A percentile compares a stretch with the other conserved stretches of the same genome.
phyloP scores from a whole-genome alignment of 176 grass and related monocot species.

The Oryza nivara region DNA sequence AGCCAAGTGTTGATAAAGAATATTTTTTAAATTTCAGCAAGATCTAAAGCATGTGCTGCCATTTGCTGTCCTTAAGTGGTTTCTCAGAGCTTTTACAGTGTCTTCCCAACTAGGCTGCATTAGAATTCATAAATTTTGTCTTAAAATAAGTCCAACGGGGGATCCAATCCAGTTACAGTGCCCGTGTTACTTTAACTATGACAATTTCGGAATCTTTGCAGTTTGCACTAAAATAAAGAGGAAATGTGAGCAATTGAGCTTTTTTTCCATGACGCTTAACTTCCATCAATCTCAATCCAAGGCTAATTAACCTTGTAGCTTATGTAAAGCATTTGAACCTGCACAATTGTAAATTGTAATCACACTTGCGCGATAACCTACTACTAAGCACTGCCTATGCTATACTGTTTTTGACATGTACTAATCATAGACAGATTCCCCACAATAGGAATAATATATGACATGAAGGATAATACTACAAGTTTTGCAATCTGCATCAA shows the following conservation, averaged over 20 bases:
- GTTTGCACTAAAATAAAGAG: slow-evolving; percentile 29
- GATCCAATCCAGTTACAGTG: neutral
- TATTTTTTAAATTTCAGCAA: slow-evolving; percentile 29
- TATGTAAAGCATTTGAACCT: neutral
- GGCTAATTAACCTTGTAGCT: neutral
- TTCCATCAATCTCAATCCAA: neutral
- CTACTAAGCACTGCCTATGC: neutral
- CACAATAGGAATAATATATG: neutral
- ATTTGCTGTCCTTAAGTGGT: slow-evolving; percentile 22
- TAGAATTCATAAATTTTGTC: slow-evolving; percentile 3
- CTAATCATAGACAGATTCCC: neutral
- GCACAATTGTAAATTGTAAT: neutral
- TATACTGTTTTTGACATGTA: slow-evolving; percentile 14
- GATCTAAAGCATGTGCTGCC: slow-evolving; percentile 46
- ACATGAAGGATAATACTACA: neutral
- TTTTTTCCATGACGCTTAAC: neutral
- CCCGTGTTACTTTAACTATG: neutral
- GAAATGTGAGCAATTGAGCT: neutral
- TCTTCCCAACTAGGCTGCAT: slow-evolving; percentile 13
- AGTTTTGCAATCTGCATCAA: neutral
- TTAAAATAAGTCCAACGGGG: slow-evolving; percentile 23
- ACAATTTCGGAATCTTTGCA: slow-evolving; percentile 41
- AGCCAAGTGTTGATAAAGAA: slow-evolving; percentile 37
- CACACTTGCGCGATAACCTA: neutral
- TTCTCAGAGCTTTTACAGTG: slow-evolving; percentile 29